phyloP scores from a whole-genome alignment of 108 stramenopile genomes.

The Schizochytrium sp. region DNA sequence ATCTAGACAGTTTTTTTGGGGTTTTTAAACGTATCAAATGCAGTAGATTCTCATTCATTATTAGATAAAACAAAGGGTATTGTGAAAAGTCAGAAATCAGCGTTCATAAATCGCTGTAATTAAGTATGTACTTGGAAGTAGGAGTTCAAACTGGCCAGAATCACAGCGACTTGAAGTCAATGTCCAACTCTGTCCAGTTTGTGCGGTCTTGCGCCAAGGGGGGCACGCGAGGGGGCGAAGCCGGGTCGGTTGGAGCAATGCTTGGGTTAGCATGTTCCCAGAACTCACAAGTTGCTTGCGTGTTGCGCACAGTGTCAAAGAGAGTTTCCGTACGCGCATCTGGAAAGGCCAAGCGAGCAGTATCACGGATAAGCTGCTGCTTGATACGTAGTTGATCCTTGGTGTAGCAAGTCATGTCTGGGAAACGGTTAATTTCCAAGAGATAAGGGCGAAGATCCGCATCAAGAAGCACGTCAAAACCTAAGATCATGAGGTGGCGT shows the following conservation, averaged over 20 bases:
- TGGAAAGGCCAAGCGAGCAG: not conserved
- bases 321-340: constrained; percentile 6
- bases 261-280: not conserved
- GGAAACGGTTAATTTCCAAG: constrained; percentile 37
- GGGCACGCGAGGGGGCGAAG: not conserved
- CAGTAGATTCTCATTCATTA: too few relatives aligned
- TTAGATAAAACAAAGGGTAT: too few relatives aligned
- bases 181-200: constrained; percentile 7
- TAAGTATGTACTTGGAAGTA: too few relatives aligned
- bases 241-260: not conserved
- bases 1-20: too few relatives aligned
- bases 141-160: too few relatives aligned
- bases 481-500: constrained; percentile 31
- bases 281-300: constrained; percentile 21
- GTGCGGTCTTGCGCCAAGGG: not conserved
- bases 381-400: constrained; percentile 42
- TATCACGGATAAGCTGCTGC: constrained; percentile 49
- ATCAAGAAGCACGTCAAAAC: constrained; percentile 36
- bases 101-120: too few relatives aligned
- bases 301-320: not conserved
- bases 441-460: constrained; percentile 7
- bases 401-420: constrained; percentile 49
- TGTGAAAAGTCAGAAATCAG: too few relatives aligned
- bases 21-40: too few relatives aligned
- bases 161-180: not conserved